A percentile compares a stretch with the other conserved stretches of the same genome.
phyloP scores from a whole-genome alignment of 495 filamentous ascomycete genomes.

The Achaetomiella virescens region DNA sequence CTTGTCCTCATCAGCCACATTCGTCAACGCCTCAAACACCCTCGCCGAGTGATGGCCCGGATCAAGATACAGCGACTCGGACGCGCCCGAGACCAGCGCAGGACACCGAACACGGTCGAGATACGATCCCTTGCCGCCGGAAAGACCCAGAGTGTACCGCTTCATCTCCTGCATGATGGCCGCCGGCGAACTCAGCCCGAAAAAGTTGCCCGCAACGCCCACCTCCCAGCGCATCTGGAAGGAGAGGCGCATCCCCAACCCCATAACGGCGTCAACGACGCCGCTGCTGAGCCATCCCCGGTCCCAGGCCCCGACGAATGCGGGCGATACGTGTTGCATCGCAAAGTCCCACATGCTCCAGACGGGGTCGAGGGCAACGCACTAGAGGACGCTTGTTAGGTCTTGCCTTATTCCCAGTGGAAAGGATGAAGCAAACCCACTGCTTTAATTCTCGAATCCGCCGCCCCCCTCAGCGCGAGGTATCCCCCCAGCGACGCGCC shows the following conservation, averaged over 20 bases:
- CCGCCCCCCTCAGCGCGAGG: conserved; percentile 34
- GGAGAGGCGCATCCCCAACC: background rate
- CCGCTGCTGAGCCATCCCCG: conserved; percentile 31
- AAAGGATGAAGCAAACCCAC: too few relatives aligned
- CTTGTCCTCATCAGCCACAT: conserved; percentile 17
- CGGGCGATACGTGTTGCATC: conserved; percentile 23
- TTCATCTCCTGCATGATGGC: conserved; percentile 22
- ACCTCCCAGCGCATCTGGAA: conserved; percentile 38
- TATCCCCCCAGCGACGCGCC: conserved; percentile 45
- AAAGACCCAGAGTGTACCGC: conserved; percentile 16
- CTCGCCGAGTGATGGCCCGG: conserved; percentile 1
- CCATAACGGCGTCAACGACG: conserved; percentile 21
- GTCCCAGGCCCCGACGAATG: conserved; percentile 23
- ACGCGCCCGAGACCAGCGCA: conserved; percentile 24
- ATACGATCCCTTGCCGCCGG: background rate
- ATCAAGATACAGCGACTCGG: conserved; percentile 10
- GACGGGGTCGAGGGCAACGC: conserved; percentile 37
- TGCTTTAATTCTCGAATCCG: conserved; percentile 41
- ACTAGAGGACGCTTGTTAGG: conserved; percentile 8
- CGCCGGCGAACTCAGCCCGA: conserved; percentile 19
- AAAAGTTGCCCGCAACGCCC: conserved; percentile 13
- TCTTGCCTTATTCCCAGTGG: too few relatives aligned
- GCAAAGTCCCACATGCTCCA: conserved; percentile 36
- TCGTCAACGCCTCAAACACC: conserved; percentile 1
- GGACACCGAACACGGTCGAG: conserved; percentile 22